Evolutionary conservation across 2,329 filamentous ascomycete genomes (phyloP).

Genomic region (Blumeria graminis): DNA sequence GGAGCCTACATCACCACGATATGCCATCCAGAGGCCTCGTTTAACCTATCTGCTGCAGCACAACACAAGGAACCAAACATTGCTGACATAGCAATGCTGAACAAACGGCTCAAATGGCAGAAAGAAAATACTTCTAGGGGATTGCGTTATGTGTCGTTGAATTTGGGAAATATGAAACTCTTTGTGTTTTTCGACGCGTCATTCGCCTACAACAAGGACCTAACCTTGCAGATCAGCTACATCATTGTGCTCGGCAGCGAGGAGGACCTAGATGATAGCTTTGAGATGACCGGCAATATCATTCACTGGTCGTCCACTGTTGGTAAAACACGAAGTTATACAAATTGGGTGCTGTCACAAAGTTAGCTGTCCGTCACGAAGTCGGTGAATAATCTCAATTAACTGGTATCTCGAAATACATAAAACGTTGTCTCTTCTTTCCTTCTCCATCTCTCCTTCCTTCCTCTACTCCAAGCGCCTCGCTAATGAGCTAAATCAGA

Average conservation of each 20-base stretch:
- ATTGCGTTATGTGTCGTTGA: neutral
- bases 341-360: too few species aligned
- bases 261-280: neutral
- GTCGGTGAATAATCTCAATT: too few species aligned
- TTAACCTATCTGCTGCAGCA: slow-evolving; percentile 2
- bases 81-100: neutral
- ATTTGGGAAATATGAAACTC: neutral
- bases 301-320: neutral
- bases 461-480: too few species aligned
- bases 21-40: slow-evolving; percentile 2
- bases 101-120: slow-evolving; percentile 1
- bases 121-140: neutral
- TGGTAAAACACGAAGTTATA: too few species aligned
- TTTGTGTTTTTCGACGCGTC: neutral
- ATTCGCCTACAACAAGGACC: neutral
- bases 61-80: neutral
- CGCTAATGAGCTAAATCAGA: too few species aligned
- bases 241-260: neutral
- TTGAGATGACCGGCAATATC: neutral
- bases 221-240: neutral
- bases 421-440: too few species aligned
- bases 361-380: too few species aligned
- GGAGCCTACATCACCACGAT: slow-evolving; percentile 2
- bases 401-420: too few species aligned
- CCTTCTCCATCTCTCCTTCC: too few species aligned